Conservation (phyloP, 208 protist species). For the Acanthamoeba pearcei region DNA sequence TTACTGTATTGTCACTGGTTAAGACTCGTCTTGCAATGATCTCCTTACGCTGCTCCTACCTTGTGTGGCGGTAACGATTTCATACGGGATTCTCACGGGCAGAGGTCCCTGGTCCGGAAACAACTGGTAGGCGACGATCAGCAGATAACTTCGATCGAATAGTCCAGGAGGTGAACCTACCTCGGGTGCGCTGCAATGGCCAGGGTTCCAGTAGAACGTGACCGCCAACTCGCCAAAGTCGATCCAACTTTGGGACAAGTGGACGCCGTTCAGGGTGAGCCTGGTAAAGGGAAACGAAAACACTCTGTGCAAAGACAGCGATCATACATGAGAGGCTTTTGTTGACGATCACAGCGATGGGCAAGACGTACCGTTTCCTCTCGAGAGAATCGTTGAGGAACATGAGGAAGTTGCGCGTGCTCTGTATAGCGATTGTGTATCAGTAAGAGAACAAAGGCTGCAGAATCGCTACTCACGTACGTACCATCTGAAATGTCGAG, state of each 20-base stretch:
- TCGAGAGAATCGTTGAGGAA: not conserved
- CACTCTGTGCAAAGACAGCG: not conserved
- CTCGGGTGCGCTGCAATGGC: not conserved
- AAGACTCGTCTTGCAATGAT: not conserved
- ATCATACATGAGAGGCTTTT: not conserved
- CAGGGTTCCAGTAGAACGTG: not conserved
- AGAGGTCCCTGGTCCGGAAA: not conserved
- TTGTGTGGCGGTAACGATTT: not conserved
- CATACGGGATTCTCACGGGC: constrained; percentile 13
- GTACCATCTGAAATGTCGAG: not conserved
- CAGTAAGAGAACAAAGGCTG: not conserved
- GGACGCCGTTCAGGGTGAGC: not conserved
- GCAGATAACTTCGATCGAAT: not conserved
- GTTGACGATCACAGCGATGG: not conserved
- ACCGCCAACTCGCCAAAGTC: constrained; percentile 7
- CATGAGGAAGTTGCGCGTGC: not conserved
- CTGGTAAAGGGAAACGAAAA: not conserved
- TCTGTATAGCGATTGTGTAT: not conserved
- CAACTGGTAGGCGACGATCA: not conserved
- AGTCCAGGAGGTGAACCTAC: not conserved
- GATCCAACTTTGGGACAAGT: not conserved
- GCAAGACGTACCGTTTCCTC: not conserved
- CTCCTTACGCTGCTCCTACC: not conserved
- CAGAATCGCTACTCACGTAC: not conserved
- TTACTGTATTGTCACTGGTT: not conserved